Evolutionary conservation across 2,329 filamentous ascomycete species (phyloP).

Genomic region (Simplicillium aogashimaense): DNA sequence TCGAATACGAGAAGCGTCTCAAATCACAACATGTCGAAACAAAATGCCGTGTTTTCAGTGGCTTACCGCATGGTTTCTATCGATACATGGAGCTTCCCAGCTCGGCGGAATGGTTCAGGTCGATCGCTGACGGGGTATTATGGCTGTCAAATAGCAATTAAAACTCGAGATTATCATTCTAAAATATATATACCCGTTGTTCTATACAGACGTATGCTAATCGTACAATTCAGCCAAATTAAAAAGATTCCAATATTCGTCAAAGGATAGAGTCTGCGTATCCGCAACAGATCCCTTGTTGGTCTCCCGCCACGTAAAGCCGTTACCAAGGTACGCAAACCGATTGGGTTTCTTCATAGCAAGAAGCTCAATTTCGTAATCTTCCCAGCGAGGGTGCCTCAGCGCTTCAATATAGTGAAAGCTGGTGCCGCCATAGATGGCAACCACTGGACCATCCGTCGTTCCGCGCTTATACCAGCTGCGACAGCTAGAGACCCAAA

Average conservation of each 20-base stretch:
- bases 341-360: conserved; percentile 56
- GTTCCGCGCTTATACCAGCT: conserved; percentile 41
- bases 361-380: conserved; percentile 25
- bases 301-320: conserved; percentile 48
- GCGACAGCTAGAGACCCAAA: conserved; percentile 35
- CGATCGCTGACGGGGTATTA: too few species aligned
- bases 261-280: not conserved
- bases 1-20: too few species aligned
- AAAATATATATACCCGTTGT: too few species aligned
- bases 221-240: too few species aligned
- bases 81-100: too few species aligned
- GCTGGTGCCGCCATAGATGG: conserved; percentile 38
- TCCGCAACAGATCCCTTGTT: not conserved
- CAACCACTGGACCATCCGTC: conserved; percentile 32
- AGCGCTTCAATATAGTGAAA: conserved; percentile 39
- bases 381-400: conserved; percentile 42
- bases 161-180: too few species aligned
- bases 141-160: too few species aligned
- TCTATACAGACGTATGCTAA: too few species aligned
- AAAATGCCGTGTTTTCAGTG: too few species aligned
- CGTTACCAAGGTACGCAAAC: conserved; percentile 41
- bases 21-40: too few species aligned
- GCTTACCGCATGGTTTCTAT: too few species aligned
- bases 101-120: too few species aligned
- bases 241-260: not conserved